Conservation (phyloP, 768 basidiomycete species). For the Boletus bicolor region DNA sequence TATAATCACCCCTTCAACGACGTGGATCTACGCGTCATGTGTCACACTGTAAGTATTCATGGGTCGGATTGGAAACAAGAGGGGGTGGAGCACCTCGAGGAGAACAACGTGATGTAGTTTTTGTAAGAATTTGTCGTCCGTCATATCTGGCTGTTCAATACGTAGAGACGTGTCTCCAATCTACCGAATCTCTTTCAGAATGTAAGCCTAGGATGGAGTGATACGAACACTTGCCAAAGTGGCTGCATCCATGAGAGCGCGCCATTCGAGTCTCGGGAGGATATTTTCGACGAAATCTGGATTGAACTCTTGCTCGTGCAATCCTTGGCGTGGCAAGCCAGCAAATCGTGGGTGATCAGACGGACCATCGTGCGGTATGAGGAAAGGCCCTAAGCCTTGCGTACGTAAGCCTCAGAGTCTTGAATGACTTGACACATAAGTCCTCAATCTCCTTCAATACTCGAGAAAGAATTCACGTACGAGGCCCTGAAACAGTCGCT, state of each 20-base stretch:
- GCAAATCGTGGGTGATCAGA: conserved; percentile 91
- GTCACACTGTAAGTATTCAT: not conserved
- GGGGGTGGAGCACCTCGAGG: conserved; percentile 63
- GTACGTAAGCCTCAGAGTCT: conserved; percentile 9
- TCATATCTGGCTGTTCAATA: conserved; percentile 64
- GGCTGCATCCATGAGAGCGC: conserved; percentile 78
- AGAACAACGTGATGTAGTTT: conserved; percentile 81
- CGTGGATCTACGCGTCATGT: conserved; percentile 60
- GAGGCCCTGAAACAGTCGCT: conserved; percentile 74
- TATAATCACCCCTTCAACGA: conserved; percentile 89
- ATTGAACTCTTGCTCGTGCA: no score
- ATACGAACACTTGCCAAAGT: conserved; percentile 51
- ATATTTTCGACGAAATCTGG: conserved; percentile 26
- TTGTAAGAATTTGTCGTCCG: conserved; percentile 79
- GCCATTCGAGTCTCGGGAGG: conserved; percentile 88
- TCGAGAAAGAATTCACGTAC: conserved; percentile 84
- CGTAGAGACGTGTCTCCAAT: conserved; percentile 86
- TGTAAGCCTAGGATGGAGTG: no score
- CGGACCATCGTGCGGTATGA: conserved; percentile 63
- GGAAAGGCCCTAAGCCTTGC: not conserved
- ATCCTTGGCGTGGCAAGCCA: conserved; percentile 84
- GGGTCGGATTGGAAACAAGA: not conserved
- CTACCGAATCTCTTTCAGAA: conserved; percentile 38
- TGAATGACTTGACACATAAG: conserved; percentile 36
- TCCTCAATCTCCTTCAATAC: conserved; percentile 83